These are phyloP conservation scores for Phytophthora tubulina DNA, from an alignment of 352 stramenopile genomes.

Conservation along the genomic window DNA sequence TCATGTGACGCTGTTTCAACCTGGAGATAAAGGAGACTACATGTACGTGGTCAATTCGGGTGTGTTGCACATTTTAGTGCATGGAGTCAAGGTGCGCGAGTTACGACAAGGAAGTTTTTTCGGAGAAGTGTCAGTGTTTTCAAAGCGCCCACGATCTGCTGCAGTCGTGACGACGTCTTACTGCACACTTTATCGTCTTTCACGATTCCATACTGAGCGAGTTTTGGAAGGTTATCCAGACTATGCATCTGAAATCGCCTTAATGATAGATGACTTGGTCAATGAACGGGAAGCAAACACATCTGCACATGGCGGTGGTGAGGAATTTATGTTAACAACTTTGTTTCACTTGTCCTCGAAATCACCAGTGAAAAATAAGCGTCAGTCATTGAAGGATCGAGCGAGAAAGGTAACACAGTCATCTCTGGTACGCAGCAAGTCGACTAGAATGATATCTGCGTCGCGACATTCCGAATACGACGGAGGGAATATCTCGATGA, in stretches of 20 bases:
- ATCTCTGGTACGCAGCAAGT: slow-evolving; percentile 42
- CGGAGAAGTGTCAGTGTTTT: slow-evolving; percentile 78
- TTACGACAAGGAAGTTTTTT: slow-evolving; percentile 73
- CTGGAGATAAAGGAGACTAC: slow-evolving; percentile 69
- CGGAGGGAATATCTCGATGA: slow-evolving; percentile 40
- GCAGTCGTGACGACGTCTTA: slow-evolving; percentile 67
- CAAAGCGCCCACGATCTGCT: slow-evolving; percentile 60
- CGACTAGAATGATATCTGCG: slow-evolving; percentile 25
- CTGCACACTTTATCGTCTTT: slow-evolving; percentile 69
- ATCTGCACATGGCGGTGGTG: slow-evolving; percentile 6
- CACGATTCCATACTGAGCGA: slow-evolving; percentile 69
- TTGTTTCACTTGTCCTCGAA: slow-evolving; percentile 55
- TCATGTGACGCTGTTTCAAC: slow-evolving; percentile 60
- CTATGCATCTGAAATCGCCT: slow-evolving; percentile 56
- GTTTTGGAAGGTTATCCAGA: slow-evolving; percentile 66
- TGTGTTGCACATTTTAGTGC: slow-evolving; percentile 66
- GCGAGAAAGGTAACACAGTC: not conserved
- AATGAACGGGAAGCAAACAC: slow-evolving; percentile 37
- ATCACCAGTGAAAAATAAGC: slow-evolving; percentile 10
- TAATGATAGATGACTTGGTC: slow-evolving; percentile 58
- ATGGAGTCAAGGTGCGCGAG: slow-evolving; percentile 68
- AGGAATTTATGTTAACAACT: slow-evolving; percentile 69
- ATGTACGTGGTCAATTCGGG: slow-evolving; percentile 83
- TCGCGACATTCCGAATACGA: slow-evolving; percentile 38
- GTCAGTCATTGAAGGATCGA: slow-evolving; percentile 27